Conservation (phyloP, 805 yeast genomes). For the Candida multigemmis region DNA sequence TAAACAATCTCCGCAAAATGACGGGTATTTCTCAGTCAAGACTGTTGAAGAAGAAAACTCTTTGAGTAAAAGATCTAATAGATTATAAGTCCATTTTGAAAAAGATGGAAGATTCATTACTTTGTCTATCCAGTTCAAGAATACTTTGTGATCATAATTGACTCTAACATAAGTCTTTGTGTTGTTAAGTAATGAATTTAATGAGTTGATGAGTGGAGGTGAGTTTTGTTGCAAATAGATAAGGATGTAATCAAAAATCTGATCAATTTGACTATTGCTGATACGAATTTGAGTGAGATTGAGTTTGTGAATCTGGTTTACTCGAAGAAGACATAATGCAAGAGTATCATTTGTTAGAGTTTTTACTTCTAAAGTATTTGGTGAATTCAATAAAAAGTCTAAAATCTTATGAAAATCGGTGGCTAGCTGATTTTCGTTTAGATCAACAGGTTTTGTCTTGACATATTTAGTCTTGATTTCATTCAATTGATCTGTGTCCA, state of each 20-base stretch:
- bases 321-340: slow-evolving; percentile 56
- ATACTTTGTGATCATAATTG: slow-evolving; percentile 8
- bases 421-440: no score
- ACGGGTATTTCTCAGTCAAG: no score
- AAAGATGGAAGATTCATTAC: slow-evolving; percentile 33
- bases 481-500: no score
- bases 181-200: slow-evolving; percentile 52
- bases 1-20: slow-evolving; percentile 30
- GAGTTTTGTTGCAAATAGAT: slow-evolving; percentile 69
- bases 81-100: no score
- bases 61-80: no score
- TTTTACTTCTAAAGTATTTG: no score
- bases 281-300: slow-evolving; percentile 1
- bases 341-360: slow-evolving; percentile 48
- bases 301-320: slow-evolving; percentile 41
- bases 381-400: no score
- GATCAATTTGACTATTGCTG: slow-evolving; percentile 1
- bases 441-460: no score
- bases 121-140: slow-evolving; percentile 36
- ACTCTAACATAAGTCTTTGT: slow-evolving; percentile 30
- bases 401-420: no score
- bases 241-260: slow-evolving; percentile 40
- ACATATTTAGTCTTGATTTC: no score
- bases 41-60: no score
- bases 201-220: slow-evolving; percentile 61